Percentiles rank a stretch among this genome's conserved stretches.
phyloP scores from a whole-genome alignment of 2,329 filamentous ascomycete genomes.

The Ophiostoma himal-ulmi region DNA sequence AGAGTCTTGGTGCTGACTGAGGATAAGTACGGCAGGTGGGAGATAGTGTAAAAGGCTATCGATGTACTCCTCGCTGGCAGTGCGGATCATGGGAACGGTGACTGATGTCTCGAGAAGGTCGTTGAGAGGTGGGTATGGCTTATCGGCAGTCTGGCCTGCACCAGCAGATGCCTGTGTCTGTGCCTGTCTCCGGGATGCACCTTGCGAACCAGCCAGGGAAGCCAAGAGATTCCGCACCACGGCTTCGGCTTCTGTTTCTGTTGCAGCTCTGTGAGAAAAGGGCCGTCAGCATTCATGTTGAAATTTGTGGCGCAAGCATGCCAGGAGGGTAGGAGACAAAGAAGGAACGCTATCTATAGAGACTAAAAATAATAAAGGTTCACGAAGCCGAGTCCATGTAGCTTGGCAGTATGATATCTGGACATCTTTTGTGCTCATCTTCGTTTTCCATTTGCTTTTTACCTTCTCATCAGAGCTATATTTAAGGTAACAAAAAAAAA shows the following conservation, averaged over 20 bases:
- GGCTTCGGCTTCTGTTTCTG: slow-evolving; percentile 62
- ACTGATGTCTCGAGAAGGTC: slow-evolving; percentile 75
- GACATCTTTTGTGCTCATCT: not conserved
- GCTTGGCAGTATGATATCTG: not conserved
- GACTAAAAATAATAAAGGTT: not conserved
- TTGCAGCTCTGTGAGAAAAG: slow-evolving; percentile 33
- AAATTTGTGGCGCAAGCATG: not conserved
- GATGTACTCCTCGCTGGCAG: slow-evolving; percentile 57
- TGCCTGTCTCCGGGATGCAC: slow-evolving; percentile 29
- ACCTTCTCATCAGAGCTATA: not conserved
- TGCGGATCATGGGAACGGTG: slow-evolving; percentile 70
- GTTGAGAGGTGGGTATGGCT: slow-evolving; percentile 73
- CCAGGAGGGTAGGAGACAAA: not conserved
- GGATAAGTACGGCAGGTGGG: slow-evolving; percentile 69
- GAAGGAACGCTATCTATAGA: not conserved
- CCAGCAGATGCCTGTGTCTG: not conserved
- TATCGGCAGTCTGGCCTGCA: slow-evolving; percentile 43
- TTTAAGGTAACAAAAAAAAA: not conserved
- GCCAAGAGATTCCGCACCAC: slow-evolving; percentile 84
- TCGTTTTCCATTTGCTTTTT: slow-evolving; percentile 10
- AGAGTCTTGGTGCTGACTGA: slow-evolving; percentile 54
- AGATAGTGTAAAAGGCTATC: slow-evolving; percentile 72
- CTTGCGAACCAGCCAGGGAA: slow-evolving; percentile 61
- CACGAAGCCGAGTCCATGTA: not conserved
- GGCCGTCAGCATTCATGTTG: slow-evolving; percentile 45